These are phyloP conservation scores for Serendipita vermifera DNA, from an alignment of 768 basidiomycete genomes.

Conservation along the genomic window DNA sequence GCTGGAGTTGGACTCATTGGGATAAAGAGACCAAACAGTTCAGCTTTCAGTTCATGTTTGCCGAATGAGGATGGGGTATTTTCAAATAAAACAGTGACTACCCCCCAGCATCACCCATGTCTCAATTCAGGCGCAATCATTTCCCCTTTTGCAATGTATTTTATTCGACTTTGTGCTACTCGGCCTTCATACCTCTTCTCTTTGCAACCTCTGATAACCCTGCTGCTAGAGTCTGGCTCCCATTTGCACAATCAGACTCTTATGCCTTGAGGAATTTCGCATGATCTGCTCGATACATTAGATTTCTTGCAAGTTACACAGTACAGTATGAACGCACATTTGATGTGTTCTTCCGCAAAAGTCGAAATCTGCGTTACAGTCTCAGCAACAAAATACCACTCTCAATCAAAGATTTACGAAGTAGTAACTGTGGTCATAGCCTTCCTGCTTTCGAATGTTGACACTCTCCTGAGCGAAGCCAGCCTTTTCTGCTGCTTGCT, in stretches of 20 bases:
- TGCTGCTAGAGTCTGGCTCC: too few species aligned
- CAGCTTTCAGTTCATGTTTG: conserved; percentile 93
- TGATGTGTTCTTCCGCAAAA: conserved; percentile 79
- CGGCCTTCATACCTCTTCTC: too few species aligned
- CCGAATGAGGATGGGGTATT: too few species aligned
- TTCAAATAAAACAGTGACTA: too few species aligned
- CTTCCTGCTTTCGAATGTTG: conserved; percentile 62
- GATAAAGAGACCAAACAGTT: conserved; percentile 95
- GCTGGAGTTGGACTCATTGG: conserved; percentile 99
- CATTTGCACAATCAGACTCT: conserved; percentile 14
- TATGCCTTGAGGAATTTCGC: conserved; percentile 74
- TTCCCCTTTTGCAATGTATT: too few species aligned
- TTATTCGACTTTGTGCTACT: too few species aligned
- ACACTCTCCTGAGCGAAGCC: conserved; percentile 67
- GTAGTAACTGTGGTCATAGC: conserved; percentile 83
- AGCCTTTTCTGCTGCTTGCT: conserved; percentile 58
- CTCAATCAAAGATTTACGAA: conserved; percentile 39
- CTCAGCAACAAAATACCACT: background rate
- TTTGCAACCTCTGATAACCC: too few species aligned
- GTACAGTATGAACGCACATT: conserved; percentile 42
- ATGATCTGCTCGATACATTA: conserved; percentile 44
- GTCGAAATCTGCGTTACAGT: conserved; percentile 56
- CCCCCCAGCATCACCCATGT: too few species aligned
- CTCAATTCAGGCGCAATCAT: too few species aligned
- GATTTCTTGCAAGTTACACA: conserved; percentile 13